phyloP scores from a whole-genome alignment of 495 filamentous ascomycete genomes.

The Talaromyces ruber region DNA sequence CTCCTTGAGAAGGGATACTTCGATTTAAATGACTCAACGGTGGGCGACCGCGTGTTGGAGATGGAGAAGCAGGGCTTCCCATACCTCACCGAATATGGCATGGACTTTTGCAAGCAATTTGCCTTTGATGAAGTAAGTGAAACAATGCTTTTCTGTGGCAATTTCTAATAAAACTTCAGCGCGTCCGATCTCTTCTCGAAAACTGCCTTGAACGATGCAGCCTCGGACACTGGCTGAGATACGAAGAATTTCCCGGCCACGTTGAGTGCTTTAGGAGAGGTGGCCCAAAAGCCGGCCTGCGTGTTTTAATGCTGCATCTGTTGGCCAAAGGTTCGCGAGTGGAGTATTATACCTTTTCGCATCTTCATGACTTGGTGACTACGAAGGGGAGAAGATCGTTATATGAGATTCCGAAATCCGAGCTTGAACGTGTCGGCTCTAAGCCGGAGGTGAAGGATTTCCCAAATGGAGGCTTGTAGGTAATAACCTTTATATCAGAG shows the following conservation, averaged over 20 bases:
- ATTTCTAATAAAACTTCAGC: slow-evolving; percentile 14
- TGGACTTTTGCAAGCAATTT: slow-evolving; percentile 9
- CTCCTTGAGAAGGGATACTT: slow-evolving; percentile 13
- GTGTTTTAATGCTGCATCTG: slow-evolving; percentile 12
- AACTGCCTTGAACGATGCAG: slow-evolving; percentile 14
- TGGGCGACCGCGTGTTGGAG: slow-evolving; percentile 12
- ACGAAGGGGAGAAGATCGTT: slow-evolving; percentile 14
- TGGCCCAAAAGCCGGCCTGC: slow-evolving; percentile 12
- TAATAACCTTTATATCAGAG: slow-evolving; percentile 12
- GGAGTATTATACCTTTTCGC: slow-evolving; percentile 12
- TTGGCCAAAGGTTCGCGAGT: slow-evolving; percentile 15
- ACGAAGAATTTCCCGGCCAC: slow-evolving; percentile 13
- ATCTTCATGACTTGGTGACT: slow-evolving; percentile 12
- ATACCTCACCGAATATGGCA: slow-evolving; percentile 15
- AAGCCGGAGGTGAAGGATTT: slow-evolving; percentile 14
- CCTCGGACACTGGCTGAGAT: slow-evolving; percentile 16
- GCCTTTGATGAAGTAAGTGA: no score
- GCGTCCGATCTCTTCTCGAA: slow-evolving; percentile 15
- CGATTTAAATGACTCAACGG: slow-evolving; percentile 12
- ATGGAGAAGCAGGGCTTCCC: slow-evolving; percentile 15
- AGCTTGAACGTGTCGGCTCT: slow-evolving; percentile 11
- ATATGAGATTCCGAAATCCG: slow-evolving; percentile 12
- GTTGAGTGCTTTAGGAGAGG: slow-evolving; percentile 14
- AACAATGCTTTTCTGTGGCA: slow-evolving; percentile 6
- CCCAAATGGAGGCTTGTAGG: slow-evolving; percentile 15